Evolutionary conservation across 2,329 filamentous ascomycete species (phyloP), one percentile per base, ranked within the genome.

Genomic region (Fusarium verticillioides): DNA sequence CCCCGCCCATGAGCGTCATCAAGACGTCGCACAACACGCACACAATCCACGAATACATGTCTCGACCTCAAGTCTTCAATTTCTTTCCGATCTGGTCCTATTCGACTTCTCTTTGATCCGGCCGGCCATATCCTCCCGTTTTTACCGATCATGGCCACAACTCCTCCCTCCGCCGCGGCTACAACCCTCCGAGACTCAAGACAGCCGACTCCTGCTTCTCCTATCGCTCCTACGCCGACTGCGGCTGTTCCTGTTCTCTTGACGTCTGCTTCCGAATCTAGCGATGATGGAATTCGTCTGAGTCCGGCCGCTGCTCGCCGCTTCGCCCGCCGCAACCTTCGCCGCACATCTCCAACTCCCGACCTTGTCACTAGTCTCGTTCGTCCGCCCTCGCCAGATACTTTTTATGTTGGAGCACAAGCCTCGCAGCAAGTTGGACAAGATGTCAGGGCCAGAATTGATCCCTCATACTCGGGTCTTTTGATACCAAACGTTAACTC

Each of bases 351-450:
- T 21, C 80, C 81, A n/a, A 83, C 82, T 18, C 82, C 82, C 56
- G 82, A 83, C 61, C 80, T 83, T 62, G 81, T 83, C 69, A 83
- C 81, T 42, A 83, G 82, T 72, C 80, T 83, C 56, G 81, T 83
- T 52, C 80, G 82, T 9, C 81, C 81, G 4, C 79, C 80, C 2
- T 83, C 82, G 7, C 81, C 82, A n/a, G 82, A 83, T 64, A 71
- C 79, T 36, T 75, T 81, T 50, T 82, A 82, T 59, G 70, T 77
- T 28, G 75, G 77, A 2, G 75, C 79, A 19, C 78, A 79, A 49
- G 62, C 75, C 18, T 73, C 78, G 28, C 75, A 75, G 11, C 75
- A 73, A 46, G 69, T 70, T 42, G 64, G 77, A 10, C 75, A 75
- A 37, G 74, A 75, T 16, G 43, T 64, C 19, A 69, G 76, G 28